phyloP scores from a whole-genome alignment of 2,329 filamentous ascomycete genomes.

The Neurospora sp. region DNA sequence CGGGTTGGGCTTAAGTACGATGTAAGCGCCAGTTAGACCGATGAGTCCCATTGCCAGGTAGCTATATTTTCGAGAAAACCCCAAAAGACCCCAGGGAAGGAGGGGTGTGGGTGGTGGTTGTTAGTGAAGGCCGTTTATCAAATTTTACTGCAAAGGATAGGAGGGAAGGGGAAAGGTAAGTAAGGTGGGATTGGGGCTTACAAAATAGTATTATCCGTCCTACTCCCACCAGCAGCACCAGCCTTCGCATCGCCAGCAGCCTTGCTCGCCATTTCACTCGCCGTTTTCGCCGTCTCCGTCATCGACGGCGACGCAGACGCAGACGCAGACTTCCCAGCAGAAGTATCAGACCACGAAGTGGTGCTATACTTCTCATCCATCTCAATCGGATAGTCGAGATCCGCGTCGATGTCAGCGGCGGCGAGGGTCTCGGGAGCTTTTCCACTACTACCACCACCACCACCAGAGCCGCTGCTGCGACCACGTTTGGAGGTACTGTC shows the following conservation, averaged over 20 bases:
- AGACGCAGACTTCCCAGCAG: not conserved
- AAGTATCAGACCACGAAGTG: constrained; percentile 1
- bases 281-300: not conserved
- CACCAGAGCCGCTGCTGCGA: too few relatives aligned
- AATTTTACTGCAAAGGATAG: too few relatives aligned
- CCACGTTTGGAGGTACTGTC: not conserved
- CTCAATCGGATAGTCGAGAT: constrained; percentile 15
- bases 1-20: not conserved
- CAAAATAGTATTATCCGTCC: not conserved
- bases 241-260: not conserved
- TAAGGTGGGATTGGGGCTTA: too few relatives aligned
- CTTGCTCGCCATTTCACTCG: not conserved
- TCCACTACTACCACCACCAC: too few relatives aligned
- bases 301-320: not conserved
- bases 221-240: too few relatives aligned
- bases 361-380: constrained; percentile 9
- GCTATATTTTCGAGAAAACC: not conserved
- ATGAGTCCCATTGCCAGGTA: not conserved
- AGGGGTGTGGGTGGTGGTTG: too few relatives aligned
- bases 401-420: constrained; percentile 15
- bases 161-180: too few relatives aligned
- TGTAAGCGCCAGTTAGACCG: not conserved
- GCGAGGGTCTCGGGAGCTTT: constrained; percentile 4
- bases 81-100: too few relatives aligned
- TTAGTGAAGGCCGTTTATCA: too few relatives aligned